A percentile compares a stretch with the other conserved stretches of the same genome.
These are phyloP conservation scores for Phytopythium litorale DNA, from an alignment of 352 stramenopile species.

Conservation along the genomic window DNA sequence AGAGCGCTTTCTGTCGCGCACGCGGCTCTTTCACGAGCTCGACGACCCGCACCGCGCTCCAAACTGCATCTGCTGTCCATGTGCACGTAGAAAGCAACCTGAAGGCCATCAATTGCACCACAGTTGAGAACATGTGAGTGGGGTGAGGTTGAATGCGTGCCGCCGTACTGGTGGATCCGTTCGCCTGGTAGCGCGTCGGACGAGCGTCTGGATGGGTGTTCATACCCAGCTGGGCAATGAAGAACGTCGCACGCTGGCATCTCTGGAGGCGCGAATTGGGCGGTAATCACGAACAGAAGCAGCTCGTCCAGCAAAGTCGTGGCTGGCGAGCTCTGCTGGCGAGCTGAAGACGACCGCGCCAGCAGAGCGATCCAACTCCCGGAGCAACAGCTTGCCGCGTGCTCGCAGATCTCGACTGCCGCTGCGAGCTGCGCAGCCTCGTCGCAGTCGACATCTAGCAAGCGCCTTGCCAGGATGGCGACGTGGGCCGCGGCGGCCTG, in stretches of 20 bases:
- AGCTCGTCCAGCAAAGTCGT: not conserved
- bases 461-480: not conserved
- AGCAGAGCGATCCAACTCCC: not conserved
- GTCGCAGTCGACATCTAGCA: not conserved
- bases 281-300: not conserved
- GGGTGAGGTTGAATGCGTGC: too few relatives aligned
- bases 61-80: not conserved
- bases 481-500: not conserved
- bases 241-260: not conserved
- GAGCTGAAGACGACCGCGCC: not conserved
- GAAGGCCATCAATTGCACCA: not conserved
- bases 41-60: not conserved
- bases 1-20: not conserved
- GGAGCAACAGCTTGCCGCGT: not conserved
- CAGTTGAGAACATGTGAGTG: too few relatives aligned
- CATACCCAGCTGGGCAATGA: not conserved
- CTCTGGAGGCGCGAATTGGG: not conserved
- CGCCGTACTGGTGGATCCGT: not conserved
- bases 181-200: not conserved
- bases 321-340: not conserved
- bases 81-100: constrained; percentile 1
- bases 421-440: not conserved
- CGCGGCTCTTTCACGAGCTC: constrained; percentile 2
- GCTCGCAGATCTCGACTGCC: not conserved
- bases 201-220: not conserved